A percentile compares a stretch with the other conserved stretches of the same genome.
phyloP scores from a whole-genome alignment of 2,329 filamentous ascomycete genomes.

The Colletotrichum plurivorum region DNA sequence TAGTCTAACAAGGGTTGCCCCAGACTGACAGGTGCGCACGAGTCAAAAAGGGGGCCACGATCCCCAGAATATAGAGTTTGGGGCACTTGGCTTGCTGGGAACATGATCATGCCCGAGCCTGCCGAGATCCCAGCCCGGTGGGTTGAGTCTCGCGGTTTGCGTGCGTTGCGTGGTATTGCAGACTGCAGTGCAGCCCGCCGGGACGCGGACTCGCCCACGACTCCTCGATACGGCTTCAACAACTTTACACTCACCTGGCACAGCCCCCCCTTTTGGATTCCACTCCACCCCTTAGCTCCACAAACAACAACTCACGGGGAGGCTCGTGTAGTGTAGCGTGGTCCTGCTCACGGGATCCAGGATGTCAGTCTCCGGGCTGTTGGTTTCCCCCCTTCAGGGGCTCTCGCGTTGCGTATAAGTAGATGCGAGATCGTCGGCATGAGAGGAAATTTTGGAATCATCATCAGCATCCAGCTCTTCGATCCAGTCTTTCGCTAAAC shows the following conservation, averaged over 20 bases:
- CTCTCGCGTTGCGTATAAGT: conserved; percentile 24
- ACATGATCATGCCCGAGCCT: conserved; percentile 19
- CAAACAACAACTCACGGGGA: conserved; percentile 7
- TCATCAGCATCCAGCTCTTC: conserved; percentile 25
- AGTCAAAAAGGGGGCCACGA: conserved; percentile 22
- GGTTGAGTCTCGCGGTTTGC: background rate
- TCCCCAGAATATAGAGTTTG: conserved; percentile 24
- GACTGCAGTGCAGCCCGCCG: background rate
- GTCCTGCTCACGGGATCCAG: background rate
- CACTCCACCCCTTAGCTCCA: conserved; percentile 11
- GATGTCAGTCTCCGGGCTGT: background rate
- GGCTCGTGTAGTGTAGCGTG: background rate
- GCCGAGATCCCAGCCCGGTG: conserved; percentile 5
- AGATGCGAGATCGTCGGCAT: background rate
- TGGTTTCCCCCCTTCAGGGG: background rate
- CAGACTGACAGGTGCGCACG: conserved; percentile 3
- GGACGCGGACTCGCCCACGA: background rate
- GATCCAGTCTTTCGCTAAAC: conserved; percentile 25
- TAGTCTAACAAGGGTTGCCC: background rate
- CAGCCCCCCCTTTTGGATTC: conserved; percentile 3
- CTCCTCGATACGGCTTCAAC: background rate
- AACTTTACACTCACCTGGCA: conserved; percentile 5
- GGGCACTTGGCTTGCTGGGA: background rate
- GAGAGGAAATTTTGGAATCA: background rate
- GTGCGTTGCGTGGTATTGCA: background rate